Evolutionary conservation across 2,329 filamentous ascomycete species (phyloP).

Genomic region (Emergomyces pasteurianus): DNA sequence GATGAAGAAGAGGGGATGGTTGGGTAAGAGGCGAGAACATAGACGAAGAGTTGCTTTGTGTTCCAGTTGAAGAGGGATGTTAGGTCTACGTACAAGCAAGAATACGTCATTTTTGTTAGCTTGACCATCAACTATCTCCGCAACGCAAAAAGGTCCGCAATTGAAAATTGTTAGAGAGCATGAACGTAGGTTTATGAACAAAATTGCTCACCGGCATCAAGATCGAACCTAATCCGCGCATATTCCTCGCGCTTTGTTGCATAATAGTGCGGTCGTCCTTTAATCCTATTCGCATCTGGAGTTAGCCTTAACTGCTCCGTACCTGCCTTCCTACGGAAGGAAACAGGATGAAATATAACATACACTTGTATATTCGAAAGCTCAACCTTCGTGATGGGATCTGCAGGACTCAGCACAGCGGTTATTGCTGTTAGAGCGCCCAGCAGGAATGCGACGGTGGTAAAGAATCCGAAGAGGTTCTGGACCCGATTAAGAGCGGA

Average conservation of each 20-base stretch:
- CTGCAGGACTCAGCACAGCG: constrained; percentile 49
- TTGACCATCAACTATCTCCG: background rate
- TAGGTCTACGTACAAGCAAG: constrained; percentile 46
- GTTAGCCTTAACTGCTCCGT: background rate
- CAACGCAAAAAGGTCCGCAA: background rate
- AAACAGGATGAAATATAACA: constrained; percentile 17
- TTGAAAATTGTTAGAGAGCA: background rate
- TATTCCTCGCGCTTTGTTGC: constrained; percentile 88
- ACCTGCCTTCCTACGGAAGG: background rate
- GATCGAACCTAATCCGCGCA: constrained; percentile 82
- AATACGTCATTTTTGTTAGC: background rate
- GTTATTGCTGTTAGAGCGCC: constrained; percentile 70
- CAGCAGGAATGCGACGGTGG: constrained; percentile 75
- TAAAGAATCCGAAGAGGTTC: constrained; percentile 96
- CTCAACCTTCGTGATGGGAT: constrained; percentile 40
- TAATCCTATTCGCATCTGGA: constrained; percentile 46
- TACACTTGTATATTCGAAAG: constrained; percentile 71
- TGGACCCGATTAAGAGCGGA: constrained; percentile 74
- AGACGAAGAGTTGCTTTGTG: constrained; percentile 96
- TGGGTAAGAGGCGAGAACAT: constrained; percentile 67
- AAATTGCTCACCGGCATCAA: constrained; percentile 55
- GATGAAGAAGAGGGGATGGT: constrained; percentile 29
- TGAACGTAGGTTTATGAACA: background rate
- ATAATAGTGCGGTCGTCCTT: constrained; percentile 93
- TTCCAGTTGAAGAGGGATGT: constrained; percentile 96